Evolutionary conservation across 768 basidiomycete species (phyloP).

Genomic region (Leccinum truebloodii): DNA sequence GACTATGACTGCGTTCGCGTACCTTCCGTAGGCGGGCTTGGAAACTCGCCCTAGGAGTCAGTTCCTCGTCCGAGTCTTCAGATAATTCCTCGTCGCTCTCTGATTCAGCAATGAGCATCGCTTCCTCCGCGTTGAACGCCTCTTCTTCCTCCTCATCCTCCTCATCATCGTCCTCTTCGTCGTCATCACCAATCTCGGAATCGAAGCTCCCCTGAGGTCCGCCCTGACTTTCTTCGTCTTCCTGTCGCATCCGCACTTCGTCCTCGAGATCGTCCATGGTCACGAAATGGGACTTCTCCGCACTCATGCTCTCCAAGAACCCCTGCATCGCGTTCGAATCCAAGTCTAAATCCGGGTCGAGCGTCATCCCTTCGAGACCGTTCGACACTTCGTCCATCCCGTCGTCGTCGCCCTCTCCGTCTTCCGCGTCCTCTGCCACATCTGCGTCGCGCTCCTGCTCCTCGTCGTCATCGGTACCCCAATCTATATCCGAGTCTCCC

Average conservation of each 20-base stretch:
- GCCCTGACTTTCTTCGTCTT: slow-evolving; percentile 46
- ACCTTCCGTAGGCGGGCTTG: slow-evolving; percentile 36
- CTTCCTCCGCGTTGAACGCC: slow-evolving; percentile 47
- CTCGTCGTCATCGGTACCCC: slow-evolving; percentile 50
- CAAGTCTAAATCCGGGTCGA: slow-evolving; percentile 58
- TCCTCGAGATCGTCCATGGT: slow-evolving; percentile 73
- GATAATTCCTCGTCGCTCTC: slow-evolving; percentile 26
- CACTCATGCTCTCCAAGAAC: slow-evolving; percentile 55
- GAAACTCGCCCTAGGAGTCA: slow-evolving; percentile 38
- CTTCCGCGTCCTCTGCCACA: slow-evolving; percentile 14
- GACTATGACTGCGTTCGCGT: slow-evolving; percentile 27
- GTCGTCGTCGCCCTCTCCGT: slow-evolving; percentile 15
- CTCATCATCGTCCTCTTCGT: slow-evolving; percentile 18
- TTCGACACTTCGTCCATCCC: slow-evolving; percentile 32
- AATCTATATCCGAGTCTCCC: slow-evolving; percentile 70
- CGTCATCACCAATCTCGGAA: slow-evolving; percentile 35
- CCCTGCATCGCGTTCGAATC: slow-evolving; percentile 50
- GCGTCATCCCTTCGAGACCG: slow-evolving; percentile 54
- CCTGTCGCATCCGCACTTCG: slow-evolving; percentile 45
- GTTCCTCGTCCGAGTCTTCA: slow-evolving; percentile 32
- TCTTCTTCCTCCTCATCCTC: slow-evolving; percentile 31
- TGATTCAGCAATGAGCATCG: slow-evolving; percentile 40
- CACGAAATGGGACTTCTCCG: slow-evolving; percentile 44
- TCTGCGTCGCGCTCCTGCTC: not conserved
- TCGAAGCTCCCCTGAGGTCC: slow-evolving; percentile 25